Evolutionary conservation across 257 asterid genomes (phyloP).

Genomic region (Agastache rugosa): DNA sequence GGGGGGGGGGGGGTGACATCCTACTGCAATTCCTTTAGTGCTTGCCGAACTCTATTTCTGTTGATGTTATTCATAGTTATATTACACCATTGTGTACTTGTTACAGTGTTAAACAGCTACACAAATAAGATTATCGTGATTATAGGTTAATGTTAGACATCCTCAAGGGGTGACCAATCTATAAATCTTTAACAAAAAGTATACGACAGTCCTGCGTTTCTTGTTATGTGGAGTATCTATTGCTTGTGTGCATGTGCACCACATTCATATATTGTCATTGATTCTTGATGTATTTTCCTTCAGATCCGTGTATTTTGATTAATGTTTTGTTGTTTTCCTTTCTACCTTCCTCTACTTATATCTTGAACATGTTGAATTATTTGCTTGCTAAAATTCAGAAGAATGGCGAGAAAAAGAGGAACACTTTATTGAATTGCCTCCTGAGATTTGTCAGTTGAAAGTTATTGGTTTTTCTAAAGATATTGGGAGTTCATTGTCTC

Average conservation of each 20-base stretch:
- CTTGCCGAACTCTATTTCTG: neutral
- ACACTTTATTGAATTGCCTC: slow-evolving; percentile 90
- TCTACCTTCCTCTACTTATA: neutral
- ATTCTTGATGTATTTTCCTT: neutral
- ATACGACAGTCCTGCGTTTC: neutral
- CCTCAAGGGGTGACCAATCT: slow-evolving; percentile 20
- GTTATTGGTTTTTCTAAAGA: slow-evolving; percentile 95
- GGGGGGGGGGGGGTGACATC: too few relatives aligned
- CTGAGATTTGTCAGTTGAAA: slow-evolving; percentile 94
- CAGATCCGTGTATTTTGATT: neutral
- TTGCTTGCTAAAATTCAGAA: slow-evolving; percentile 40
- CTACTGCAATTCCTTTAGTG: neutral
- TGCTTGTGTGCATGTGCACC: slow-evolving; percentile 30
- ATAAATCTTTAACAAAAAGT: neutral
- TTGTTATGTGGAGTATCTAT: slow-evolving; percentile 17
- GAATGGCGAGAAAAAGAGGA: slow-evolving; percentile 82
- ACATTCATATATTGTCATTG: neutral
- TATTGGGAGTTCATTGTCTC: slow-evolving; percentile 89
- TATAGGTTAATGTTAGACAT: neutral
- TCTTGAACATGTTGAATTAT: slow-evolving; percentile 35
- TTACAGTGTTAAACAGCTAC: neutral
- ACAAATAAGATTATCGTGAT: neutral
- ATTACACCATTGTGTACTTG: slow-evolving; percentile 18
- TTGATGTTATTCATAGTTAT: too few relatives aligned
- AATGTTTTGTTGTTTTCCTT: slow-evolving; percentile 10